Base-by-base conservation (phyloP, 768 basidiomycete species). In the Leccinum longicurvipes region DNA sequence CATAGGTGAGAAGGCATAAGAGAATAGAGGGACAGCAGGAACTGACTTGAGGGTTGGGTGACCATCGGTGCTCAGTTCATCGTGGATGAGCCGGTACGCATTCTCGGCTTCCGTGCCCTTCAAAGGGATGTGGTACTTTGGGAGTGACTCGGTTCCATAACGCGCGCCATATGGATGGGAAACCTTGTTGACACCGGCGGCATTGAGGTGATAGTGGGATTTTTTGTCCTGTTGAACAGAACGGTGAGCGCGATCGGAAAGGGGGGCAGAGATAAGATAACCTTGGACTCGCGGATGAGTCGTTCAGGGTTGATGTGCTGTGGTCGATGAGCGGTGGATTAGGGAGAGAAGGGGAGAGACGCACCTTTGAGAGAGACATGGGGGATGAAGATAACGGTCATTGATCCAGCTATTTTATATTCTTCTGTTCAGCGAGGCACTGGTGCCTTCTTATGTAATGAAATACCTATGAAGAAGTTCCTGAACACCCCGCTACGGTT, bases 271-370 rank as follows among this genome's bases (percentile, higher is more conserved):
- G 53, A 66, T 21, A 27, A 32, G 29, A 21, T 19, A 45, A 82
- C 87, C 67, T 76, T 77, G 21, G 86, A 71, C 36, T 82, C 73
- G 60, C 76, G 77, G 41, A 93, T 74, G 67, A 93, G 78, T 49
- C 74, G 72, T 53, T 87, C 86, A 1, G 89, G 72, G 70, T 90
- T 82, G 63, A 92, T 74, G 61, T 85, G 86, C 86, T 87, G 59
- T 25, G 28, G 12, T 29, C 39, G 50, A 51, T 14, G 10, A 2
- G 47, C 1, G 31, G 52, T 51, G 29, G 59, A 44, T 3, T 5
- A 36, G n/a, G 10, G 9, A 27, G 24, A 50, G 12, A 28, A 54
- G 56, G 28, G 50, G 21, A 6, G 24, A 34, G 32, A 25, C 55
- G 27, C 58, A 81, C 83, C 73, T 84, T 86, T 54, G 84, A 81